Conservation (phyloP, 257 asterid genomes). For the Lycium ferocissimum region DNA sequence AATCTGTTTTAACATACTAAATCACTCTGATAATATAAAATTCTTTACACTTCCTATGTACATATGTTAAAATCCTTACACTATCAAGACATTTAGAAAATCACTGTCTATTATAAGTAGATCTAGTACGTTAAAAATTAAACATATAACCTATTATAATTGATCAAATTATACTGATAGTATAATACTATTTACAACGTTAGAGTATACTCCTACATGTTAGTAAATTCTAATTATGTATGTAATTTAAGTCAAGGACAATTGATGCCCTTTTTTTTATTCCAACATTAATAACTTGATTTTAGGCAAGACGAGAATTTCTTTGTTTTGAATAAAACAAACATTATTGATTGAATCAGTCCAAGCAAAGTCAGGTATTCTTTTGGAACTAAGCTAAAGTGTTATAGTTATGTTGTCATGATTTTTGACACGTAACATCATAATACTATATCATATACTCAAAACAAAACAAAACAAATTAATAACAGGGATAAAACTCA, state of each 20-base stretch:
- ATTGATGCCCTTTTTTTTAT: background rate
- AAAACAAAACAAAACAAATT: background rate
- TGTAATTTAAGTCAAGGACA: background rate
- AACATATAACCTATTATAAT: too few relatives aligned
- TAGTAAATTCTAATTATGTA: background rate
- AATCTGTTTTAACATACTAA: too few relatives aligned
- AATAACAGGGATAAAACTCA: constrained; percentile 33
- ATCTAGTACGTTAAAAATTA: too few relatives aligned
- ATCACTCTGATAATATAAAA: too few relatives aligned
- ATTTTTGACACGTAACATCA: background rate
- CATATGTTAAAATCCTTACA: too few relatives aligned
- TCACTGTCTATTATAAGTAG: background rate
- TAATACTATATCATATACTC: background rate
- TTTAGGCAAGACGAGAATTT: background rate
- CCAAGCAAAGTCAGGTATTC: background rate
- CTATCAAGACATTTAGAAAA: background rate
- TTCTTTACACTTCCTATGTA: too few relatives aligned
- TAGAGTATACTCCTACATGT: background rate
- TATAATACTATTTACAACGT: too few relatives aligned
- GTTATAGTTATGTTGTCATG: background rate
- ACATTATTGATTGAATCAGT: background rate
- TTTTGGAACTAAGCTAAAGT: background rate
- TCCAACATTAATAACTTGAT: background rate
- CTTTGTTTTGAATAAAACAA: background rate
- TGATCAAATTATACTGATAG: too few relatives aligned